These are phyloP conservation scores for Lasiodiplodia theobromae DNA, from an alignment of 2,329 filamentous ascomycete genomes.

Conservation along the genomic window DNA sequence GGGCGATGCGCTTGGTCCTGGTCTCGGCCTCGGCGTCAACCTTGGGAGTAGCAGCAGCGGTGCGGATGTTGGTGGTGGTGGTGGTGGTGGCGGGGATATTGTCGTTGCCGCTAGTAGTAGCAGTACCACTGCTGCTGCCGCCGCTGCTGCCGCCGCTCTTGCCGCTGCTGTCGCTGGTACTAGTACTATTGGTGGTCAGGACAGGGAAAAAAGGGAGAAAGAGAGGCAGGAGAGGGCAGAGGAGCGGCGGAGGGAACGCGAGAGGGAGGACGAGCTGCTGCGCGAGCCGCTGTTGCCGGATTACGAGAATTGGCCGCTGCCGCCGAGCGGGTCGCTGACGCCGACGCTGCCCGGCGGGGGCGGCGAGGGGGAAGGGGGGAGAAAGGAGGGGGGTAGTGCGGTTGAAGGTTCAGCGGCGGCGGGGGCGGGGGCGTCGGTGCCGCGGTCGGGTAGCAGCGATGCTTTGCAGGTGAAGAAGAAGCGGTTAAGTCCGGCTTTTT, in stretches of 20 bases:
- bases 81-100: too few species aligned
- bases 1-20: background rate
- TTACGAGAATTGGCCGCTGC: conserved; percentile 15
- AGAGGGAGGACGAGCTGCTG: background rate
- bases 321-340: conserved; percentile 15
- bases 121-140: too few species aligned
- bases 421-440: too few species aligned
- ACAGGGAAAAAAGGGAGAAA: background rate
- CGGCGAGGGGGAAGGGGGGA: background rate
- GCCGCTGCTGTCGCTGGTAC: background rate
- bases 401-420: background rate
- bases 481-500: background rate
- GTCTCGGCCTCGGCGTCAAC: background rate
- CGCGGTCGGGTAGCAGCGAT: too few species aligned
- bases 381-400: background rate
- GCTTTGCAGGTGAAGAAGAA: background rate
- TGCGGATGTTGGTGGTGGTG: background rate
- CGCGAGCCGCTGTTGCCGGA: conserved; percentile 14
- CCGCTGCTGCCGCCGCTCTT: background rate
- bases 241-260: background rate
- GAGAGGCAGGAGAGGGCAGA: background rate
- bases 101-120: too few species aligned
- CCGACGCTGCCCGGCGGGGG: background rate
- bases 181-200: background rate
- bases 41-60: background rate